phyloP scores from a whole-genome alignment of 2,329 filamentous ascomycete species.

The Hypocreales sp. region DNA sequence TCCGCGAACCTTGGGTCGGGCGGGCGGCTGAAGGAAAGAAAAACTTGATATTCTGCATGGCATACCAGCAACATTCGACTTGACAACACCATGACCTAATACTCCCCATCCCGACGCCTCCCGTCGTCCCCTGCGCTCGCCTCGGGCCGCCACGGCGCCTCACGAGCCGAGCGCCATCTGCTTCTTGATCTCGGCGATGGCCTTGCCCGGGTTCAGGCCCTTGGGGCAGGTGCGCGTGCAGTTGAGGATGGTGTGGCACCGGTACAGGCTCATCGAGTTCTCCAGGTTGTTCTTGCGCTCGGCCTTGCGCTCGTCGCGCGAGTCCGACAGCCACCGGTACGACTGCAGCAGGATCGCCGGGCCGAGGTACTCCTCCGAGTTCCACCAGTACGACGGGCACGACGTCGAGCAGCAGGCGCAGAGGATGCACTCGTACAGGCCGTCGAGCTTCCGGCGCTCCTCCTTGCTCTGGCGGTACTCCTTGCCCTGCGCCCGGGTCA shows the following conservation, averaged over 20 bases:
- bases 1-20: too few species aligned
- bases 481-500: slow-evolving; percentile 47
- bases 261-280: slow-evolving; percentile 98
- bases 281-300: slow-evolving; percentile 85
- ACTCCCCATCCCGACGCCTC: too few species aligned
- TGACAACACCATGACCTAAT: too few species aligned
- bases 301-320: slow-evolving; percentile 75
- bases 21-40: too few species aligned
- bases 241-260: slow-evolving; percentile 98
- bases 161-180: slow-evolving; percentile 50
- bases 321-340: slow-evolving; percentile 94
- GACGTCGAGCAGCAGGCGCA: slow-evolving; percentile 99
- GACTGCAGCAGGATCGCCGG: slow-evolving; percentile 94
- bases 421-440: slow-evolving; percentile 97
- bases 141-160: not conserved
- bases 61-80: too few species aligned
- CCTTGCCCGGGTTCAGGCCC: slow-evolving; percentile 88
- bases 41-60: too few species aligned
- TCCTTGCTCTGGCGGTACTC: slow-evolving; percentile 84
- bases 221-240: slow-evolving; percentile 97
- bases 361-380: slow-evolving; percentile 94
- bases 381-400: slow-evolving; percentile 99
- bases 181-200: slow-evolving; percentile 99
- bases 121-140: too few species aligned
- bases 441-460: slow-evolving; percentile 92